phyloP scores from a whole-genome alignment of 2,329 filamentous ascomycete species.

The Aspergillus neotritici region DNA sequence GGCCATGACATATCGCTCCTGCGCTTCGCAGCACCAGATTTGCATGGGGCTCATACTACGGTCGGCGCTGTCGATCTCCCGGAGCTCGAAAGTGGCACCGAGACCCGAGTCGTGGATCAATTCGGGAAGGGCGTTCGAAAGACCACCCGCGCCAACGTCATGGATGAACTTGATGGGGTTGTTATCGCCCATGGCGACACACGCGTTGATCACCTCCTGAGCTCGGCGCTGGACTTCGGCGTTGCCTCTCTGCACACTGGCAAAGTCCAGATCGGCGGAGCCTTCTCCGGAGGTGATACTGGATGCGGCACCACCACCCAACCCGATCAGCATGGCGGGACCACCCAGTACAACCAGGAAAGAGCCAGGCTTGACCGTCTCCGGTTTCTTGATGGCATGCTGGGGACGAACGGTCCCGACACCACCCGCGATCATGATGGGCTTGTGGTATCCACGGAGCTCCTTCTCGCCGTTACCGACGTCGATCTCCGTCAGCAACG shows the following conservation, averaged over 20 bases:
- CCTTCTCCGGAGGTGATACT: constrained; percentile 83
- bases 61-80: constrained; percentile 87
- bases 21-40: constrained; percentile 97
- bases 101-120: constrained; percentile 87
- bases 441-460: constrained; percentile 90
- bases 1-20: constrained; percentile 91
- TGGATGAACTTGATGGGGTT: constrained; percentile 97
- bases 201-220: constrained; percentile 97
- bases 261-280: constrained; percentile 89
- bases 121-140: constrained; percentile 79
- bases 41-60: constrained; percentile 89
- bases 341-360: constrained; percentile 90
- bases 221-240: constrained; percentile 92
- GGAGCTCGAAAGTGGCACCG: constrained; percentile 88
- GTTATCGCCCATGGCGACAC: constrained; percentile 71
- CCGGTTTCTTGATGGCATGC: constrained; percentile 78
- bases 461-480: constrained; percentile 60
- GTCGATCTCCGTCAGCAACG: constrained; percentile 66
- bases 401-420: constrained; percentile 87
- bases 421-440: constrained; percentile 96
- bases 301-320: constrained; percentile 91
- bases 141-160: constrained; percentile 89
- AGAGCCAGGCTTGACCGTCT: constrained; percentile 76
- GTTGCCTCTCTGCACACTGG: constrained; percentile 94
- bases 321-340: constrained; percentile 93